A percentile compares a stretch with the other conserved stretches of the same genome.
Conservation (phyloP, 2,329 filamentous ascomycete genomes). For the Fusarium sp. region DNA sequence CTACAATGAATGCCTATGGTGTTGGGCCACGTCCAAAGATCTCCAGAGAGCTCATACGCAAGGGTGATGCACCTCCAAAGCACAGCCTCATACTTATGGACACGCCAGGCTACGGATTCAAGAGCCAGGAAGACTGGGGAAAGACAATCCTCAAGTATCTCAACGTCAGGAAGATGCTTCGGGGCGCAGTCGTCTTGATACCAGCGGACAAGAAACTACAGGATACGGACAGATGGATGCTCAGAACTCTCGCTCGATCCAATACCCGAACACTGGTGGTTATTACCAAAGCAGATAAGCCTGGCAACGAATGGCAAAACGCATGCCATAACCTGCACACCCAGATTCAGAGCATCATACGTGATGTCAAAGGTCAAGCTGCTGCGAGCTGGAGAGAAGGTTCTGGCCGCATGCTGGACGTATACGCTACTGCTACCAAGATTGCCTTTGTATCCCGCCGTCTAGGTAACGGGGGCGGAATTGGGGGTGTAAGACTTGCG, state of each 20-base stretch:
- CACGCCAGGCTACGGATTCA: conserved; percentile 61
- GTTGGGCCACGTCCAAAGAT: conserved; percentile 55
- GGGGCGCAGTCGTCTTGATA: conserved; percentile 63
- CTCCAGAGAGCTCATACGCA: conserved; percentile 40
- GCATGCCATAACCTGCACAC: conserved; percentile 43
- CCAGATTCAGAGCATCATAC: conserved; percentile 44
- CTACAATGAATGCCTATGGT: conserved; percentile 64
- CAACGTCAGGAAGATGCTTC: conserved; percentile 55
- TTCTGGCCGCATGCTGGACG: conserved; percentile 43
- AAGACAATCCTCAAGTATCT: conserved; percentile 62
- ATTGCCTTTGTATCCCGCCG: conserved; percentile 45
- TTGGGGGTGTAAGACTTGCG: conserved; percentile 52
- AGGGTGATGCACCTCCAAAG: conserved; percentile 53
- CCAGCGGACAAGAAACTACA: conserved; percentile 63
- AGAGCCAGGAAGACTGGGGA: conserved; percentile 61
- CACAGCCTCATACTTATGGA: conserved; percentile 61
- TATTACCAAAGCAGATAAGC: conserved; percentile 67
- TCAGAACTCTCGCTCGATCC: conserved; percentile 57
- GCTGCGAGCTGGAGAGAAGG: conserved; percentile 45
- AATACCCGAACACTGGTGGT: conserved; percentile 59
- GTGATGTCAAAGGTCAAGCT: conserved; percentile 33
- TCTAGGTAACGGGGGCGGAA: conserved; percentile 49
- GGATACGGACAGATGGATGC: conserved; percentile 56
- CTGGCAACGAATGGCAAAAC: conserved; percentile 43
- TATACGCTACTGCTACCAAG: conserved; percentile 52